phyloP scores from a whole-genome alignment of 768 basidiomycete genomes.

The Boletellus sp. region DNA sequence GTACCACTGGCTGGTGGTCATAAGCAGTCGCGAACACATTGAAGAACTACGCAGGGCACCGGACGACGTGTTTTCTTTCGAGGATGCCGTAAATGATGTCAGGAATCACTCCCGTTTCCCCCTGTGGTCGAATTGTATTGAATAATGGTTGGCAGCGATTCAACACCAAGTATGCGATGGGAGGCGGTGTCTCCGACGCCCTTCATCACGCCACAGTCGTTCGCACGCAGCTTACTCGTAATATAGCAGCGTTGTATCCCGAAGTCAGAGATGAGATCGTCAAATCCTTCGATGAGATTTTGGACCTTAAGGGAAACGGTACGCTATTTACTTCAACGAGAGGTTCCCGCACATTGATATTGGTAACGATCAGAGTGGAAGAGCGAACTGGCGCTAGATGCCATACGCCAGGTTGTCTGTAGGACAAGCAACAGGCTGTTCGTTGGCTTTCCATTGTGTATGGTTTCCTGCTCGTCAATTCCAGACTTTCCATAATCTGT shows the following conservation, averaged over 20 bases:
- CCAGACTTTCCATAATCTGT: neutral
- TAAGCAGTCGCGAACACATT: constrained; percentile 28
- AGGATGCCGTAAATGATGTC: constrained; percentile 14
- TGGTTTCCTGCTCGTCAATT: neutral
- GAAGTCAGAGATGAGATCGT: constrained; percentile 44
- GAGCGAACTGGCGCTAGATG: constrained; percentile 24
- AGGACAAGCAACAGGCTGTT: constrained; percentile 44
- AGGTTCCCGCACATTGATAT: neutral
- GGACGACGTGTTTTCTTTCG: constrained; percentile 36
- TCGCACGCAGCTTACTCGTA: constrained; percentile 33
- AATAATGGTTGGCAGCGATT: constrained; percentile 26
- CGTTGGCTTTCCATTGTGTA: constrained; percentile 48
- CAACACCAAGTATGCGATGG: constrained; percentile 37
- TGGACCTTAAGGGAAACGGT: constrained; percentile 24
- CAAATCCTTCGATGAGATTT: constrained; percentile 36
- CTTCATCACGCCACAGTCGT: constrained; percentile 31
- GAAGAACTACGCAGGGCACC: constrained; percentile 41
- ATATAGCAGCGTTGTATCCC: constrained; percentile 36
- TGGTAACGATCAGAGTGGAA: constrained; percentile 36
- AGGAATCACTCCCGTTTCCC: neutral
- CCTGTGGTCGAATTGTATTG: neutral
- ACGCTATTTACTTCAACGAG: neutral
- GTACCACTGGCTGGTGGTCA: constrained; percentile 38
- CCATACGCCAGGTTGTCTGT: constrained; percentile 34
- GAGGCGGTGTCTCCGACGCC: constrained; percentile 25